These are phyloP conservation scores for Podospora australis DNA, from an alignment of 495 filamentous ascomycete species.

Conservation along the genomic window DNA sequence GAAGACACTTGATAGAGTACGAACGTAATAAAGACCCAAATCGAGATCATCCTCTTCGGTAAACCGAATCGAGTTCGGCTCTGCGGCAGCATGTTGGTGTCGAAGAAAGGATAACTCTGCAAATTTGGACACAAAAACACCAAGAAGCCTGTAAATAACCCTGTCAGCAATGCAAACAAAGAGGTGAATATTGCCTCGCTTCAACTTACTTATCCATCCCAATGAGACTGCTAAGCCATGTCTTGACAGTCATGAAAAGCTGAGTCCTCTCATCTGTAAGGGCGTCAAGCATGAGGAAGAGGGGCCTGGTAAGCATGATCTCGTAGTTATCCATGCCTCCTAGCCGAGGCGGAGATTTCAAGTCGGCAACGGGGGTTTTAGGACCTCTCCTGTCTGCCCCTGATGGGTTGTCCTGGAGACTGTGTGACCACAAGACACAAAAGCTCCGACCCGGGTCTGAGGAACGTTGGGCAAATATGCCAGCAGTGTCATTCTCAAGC, in stretches of 20 bases:
- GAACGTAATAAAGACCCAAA: conserved; percentile 71
- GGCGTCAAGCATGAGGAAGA: conserved; percentile 78
- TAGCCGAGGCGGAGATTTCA: conserved; percentile 39
- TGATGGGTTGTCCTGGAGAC: conserved; percentile 53
- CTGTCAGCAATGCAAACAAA: not conserved
- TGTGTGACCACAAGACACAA: conserved; percentile 73
- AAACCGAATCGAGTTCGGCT: conserved; percentile 14
- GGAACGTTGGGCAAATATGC: conserved; percentile 44
- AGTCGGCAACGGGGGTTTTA: conserved; percentile 46
- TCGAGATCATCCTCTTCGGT: conserved; percentile 59
- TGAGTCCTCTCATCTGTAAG: conserved; percentile 67
- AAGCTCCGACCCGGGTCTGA: conserved; percentile 59
- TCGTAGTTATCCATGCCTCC: conserved; percentile 50
- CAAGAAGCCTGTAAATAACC: conserved; percentile 41
- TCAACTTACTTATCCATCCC: conserved; percentile 53
- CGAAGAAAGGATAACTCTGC: conserved; percentile 48
- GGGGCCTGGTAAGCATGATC: conserved; percentile 70
- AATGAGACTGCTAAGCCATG: conserved; percentile 74
- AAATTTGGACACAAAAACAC: conserved; percentile 51
- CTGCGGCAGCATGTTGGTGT: conserved; percentile 16
- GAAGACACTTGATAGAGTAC: conserved; percentile 65
- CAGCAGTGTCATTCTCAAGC: conserved; percentile 46
- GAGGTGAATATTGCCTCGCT: not conserved
- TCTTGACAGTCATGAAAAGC: conserved; percentile 64
- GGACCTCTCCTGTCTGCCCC: conserved; percentile 39